Evolutionary conservation across 2,329 filamentous ascomycete species (phyloP), one percentile per base, ranked within the genome.

Genomic region (Curvularia lunata): DNA sequence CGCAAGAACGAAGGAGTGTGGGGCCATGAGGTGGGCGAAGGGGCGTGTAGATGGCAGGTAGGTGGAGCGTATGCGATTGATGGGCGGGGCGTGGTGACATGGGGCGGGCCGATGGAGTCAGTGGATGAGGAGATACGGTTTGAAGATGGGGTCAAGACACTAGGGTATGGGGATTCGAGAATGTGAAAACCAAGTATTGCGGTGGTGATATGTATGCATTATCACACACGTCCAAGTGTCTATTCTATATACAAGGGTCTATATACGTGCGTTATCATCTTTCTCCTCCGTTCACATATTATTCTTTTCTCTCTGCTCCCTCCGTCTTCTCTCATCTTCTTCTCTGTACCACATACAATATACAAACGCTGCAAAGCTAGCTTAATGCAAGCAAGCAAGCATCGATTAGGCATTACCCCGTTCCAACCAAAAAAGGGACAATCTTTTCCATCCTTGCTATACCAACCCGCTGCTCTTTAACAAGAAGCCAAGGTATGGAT

Each of bases 31-130:
- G 70, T 76, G 7, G 74, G 73, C 16, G 72, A 75, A 43, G 74
- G 74, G 18, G 71, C 69, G 5, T 74, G 71, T 41, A 65, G 74
- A 49, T 76, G 74, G 74, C 74, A 76, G 63, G 62, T 70, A 8
- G 73, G 74, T 16, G 74, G 74, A 7, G 65, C 68, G 16, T 76
- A 70, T 62, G 72, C 73, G 9, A 55, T 75, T 6, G 73, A 76
- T 43, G 69, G 66, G 40, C 49, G 67, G 40, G 74, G 74, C 2
- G 62, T 73, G 8, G 68, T 76, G 4, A 71, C 70, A 51, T 76
- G 74, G 74, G 71, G 70, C 19, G 66, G 63, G 16, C 72, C 73
- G 0, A 76, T 76, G 74, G 63, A 70, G 61, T 74, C 71, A 46
- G 74, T 73, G 25, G 74, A 76, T 45, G 72, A 76, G 28, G 57